Percentiles rank a stretch among this genome's conserved stretches.
phyloP scores from a whole-genome alignment of 371 early-diverging fungal species.

The Syncephalastrum monosporum region DNA sequence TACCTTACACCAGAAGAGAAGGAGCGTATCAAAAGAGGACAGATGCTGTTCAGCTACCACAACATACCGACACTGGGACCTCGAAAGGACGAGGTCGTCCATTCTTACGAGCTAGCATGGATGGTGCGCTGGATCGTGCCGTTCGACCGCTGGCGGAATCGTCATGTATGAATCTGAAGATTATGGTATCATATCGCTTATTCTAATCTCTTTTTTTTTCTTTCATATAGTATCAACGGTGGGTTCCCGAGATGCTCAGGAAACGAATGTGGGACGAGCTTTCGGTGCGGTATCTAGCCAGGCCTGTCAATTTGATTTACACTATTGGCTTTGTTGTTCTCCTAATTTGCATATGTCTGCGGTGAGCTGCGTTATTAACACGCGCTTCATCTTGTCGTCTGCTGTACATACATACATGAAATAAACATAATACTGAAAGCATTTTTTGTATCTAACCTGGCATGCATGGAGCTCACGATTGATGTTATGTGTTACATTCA shows the following conservation, averaged over 20 bases:
- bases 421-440: no score
- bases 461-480: no score
- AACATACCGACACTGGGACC: conserved; percentile 27
- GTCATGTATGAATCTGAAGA: conserved; percentile 15
- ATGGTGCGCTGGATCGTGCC: conserved; percentile 21
- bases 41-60: conserved; percentile 15
- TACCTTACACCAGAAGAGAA: conserved; percentile 19
- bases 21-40: conserved; percentile 11
- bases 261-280: no score
- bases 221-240: conserved; percentile 16
- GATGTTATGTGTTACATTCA: no score
- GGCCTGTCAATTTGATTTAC: conserved; percentile 13
- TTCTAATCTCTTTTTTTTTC: background rate
- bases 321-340: conserved; percentile 4
- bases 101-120: conserved; percentile 18
- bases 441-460: no score
- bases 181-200: background rate
- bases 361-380: no score
- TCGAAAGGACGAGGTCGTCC: conserved; percentile 21
- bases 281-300: conserved; percentile 4
- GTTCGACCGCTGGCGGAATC: conserved; percentile 19
- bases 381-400: no score
- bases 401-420: no score
- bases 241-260: conserved; percentile 5
- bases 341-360: no score